A percentile compares a stretch with the other conserved stretches of the same genome.
Evolutionary conservation across 2,329 filamentous ascomycete species (phyloP).

Genomic region (Cytospora schulzeri): DNA sequence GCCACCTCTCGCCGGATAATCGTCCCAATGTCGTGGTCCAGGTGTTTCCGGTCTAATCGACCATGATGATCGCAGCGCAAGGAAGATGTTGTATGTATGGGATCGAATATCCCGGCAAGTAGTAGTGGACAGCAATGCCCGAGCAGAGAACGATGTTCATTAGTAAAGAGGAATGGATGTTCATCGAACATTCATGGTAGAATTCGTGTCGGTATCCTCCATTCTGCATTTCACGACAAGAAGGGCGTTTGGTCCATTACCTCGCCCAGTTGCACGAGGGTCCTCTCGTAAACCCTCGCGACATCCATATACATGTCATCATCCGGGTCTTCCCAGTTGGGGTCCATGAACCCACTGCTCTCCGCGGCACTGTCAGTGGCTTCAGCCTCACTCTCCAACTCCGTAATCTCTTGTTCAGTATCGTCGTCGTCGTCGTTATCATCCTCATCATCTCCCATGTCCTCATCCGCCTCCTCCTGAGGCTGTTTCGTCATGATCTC

Average conservation of each 20-base stretch:
- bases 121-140: background rate
- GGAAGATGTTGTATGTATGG: background rate
- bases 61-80: background rate
- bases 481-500: conserved; percentile 63
- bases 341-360: conserved; percentile 25
- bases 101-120: background rate
- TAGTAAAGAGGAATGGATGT: background rate
- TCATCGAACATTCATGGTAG: background rate
- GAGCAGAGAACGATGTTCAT: background rate
- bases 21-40: background rate
- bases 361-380: conserved; percentile 30
- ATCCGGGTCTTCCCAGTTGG: conserved; percentile 42
- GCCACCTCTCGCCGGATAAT: too few species aligned
- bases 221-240: background rate
- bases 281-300: conserved; percentile 77
- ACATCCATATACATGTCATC: conserved; percentile 65
- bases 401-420: conserved; percentile 29
- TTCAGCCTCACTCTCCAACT: conserved; percentile 37
- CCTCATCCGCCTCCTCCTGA: conserved; percentile 48
- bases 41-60: background rate
- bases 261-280: conserved; percentile 73
- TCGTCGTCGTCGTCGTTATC: conserved; percentile 28
- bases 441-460: conserved; percentile 43
- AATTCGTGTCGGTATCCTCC: background rate
- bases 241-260: conserved; percentile 53